A percentile compares a stretch with the other conserved stretches of the same genome.
phyloP scores from a whole-genome alignment of 805 yeast species.

The Metschnikowia drakensbergensis region DNA sequence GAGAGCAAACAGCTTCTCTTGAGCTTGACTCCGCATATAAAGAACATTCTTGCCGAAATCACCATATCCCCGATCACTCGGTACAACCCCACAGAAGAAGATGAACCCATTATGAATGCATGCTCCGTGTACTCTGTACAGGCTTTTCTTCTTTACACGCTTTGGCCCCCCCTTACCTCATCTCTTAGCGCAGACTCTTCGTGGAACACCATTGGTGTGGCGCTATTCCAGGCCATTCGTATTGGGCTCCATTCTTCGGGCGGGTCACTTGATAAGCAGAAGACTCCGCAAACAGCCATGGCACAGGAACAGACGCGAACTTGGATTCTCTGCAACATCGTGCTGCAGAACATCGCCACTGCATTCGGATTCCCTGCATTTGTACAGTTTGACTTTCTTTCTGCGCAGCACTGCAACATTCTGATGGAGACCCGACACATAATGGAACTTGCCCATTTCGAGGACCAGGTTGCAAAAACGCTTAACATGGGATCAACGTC shows the following conservation, averaged over 20 bases:
- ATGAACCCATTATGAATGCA: constrained; percentile 79
- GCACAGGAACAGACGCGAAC: constrained; percentile 79
- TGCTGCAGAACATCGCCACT: constrained; percentile 84
- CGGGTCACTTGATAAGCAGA: neutral
- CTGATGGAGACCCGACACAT: constrained; percentile 66
- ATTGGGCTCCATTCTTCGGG: constrained; percentile 77
- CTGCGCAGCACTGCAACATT: constrained; percentile 43
- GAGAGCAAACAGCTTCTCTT: constrained; percentile 45
- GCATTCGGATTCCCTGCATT: constrained; percentile 94
- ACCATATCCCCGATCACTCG: constrained; percentile 88
- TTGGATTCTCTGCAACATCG: constrained; percentile 91
- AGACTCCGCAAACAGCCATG: constrained; percentile 25
- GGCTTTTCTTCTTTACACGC: constrained; percentile 80
- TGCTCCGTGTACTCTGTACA: constrained; percentile 93
- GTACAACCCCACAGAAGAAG: constrained; percentile 72
- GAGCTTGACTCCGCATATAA: constrained; percentile 63
- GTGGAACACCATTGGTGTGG: constrained; percentile 93
- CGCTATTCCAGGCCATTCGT: constrained; percentile 86
- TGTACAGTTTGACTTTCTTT: constrained; percentile 70
- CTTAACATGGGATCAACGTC: constrained; percentile 68
- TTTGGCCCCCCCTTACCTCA: constrained; percentile 96
- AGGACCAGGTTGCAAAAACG: constrained; percentile 77
- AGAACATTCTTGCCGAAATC: constrained; percentile 77
- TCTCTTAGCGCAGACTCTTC: constrained; percentile 93
- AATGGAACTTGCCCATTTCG: constrained; percentile 81